Conservation (phyloP, 2,329 filamentous ascomycete genomes). For the Nemania diffusa region DNA sequence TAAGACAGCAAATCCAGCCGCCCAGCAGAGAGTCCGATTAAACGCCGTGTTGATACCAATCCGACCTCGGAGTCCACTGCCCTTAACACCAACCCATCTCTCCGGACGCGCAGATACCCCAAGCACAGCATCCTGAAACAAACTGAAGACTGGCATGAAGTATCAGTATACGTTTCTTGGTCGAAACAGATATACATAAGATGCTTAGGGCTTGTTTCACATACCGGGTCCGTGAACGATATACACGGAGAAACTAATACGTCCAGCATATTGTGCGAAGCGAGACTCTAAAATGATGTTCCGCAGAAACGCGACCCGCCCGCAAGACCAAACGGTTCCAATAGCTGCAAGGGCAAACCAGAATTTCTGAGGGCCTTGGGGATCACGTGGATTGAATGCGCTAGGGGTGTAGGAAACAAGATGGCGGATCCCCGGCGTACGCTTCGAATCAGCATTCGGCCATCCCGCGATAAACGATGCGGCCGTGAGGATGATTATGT, state of each 20-base stretch:
- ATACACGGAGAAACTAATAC: conserved; percentile 66
- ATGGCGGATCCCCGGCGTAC: conserved; percentile 46
- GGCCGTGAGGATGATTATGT: conserved; percentile 45
- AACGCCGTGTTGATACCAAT: conserved; percentile 46
- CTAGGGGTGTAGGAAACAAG: conserved; percentile 42
- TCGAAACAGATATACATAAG: background rate
- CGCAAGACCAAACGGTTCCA: conserved; percentile 53
- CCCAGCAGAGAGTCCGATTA: conserved; percentile 50
- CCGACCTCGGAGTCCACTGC: conserved; percentile 49
- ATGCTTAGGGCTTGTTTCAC: background rate
- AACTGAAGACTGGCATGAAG: conserved; percentile 52
- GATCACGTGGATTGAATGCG: conserved; percentile 48
- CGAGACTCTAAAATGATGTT: conserved; percentile 56
- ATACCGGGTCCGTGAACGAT: conserved; percentile 60
- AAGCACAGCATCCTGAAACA: conserved; percentile 49
- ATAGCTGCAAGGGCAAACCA: conserved; percentile 53
- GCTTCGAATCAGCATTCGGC: conserved; percentile 52
- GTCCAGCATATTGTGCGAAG: conserved; percentile 64
- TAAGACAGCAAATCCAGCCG: conserved; percentile 52
- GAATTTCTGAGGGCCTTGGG: conserved; percentile 51
- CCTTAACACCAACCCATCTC: conserved; percentile 40
- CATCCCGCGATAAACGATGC: conserved; percentile 54
- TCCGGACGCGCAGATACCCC: conserved; percentile 41
- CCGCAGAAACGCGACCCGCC: conserved; percentile 50
- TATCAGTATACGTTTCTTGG: background rate